phyloP scores from a whole-genome alignment of 306 rosid species.

The Ammopiptanthus mongolicus region DNA sequence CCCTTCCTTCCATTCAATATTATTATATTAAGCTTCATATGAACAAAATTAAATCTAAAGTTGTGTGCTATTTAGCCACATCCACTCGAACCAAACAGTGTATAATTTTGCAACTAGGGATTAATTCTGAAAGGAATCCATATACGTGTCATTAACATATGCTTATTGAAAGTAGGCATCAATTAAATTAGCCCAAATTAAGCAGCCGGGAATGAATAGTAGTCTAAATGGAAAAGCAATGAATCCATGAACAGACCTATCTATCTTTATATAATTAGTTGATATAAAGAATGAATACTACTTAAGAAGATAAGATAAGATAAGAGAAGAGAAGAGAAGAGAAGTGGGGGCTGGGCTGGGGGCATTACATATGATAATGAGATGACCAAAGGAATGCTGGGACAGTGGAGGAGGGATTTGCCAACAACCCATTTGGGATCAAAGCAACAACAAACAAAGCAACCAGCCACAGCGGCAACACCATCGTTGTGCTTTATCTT shows the following conservation, averaged over 20 bases:
- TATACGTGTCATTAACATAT: neutral
- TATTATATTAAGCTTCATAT: neutral
- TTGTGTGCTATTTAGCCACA: neutral
- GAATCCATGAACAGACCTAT: neutral
- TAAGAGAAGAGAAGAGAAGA: neutral
- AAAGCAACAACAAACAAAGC: slow-evolving; percentile 38
- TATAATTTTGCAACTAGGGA: neutral
- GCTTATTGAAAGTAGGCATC: neutral
- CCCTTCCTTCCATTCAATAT: neutral
- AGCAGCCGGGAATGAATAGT: neutral
- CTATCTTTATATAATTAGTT: neutral
- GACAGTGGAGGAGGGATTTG: slow-evolving; percentile 47
- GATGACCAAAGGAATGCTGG: slow-evolving; percentile 95
- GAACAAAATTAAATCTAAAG: slow-evolving; percentile 4
- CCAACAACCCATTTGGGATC: slow-evolving; percentile 36
- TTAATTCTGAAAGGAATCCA: neutral
- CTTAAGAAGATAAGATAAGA: neutral
- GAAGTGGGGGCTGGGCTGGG: no score
- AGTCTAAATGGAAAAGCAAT: neutral
- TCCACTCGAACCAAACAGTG: neutral
- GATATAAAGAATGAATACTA: neutral
- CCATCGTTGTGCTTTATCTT: slow-evolving; percentile 2
- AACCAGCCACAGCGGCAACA: slow-evolving; percentile 25
- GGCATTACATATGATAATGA: slow-evolving; percentile 34
- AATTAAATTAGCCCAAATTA: neutral